Evolutionary conservation across 352 stramenopile species (phyloP).

Genomic region (Phytophthora palmivora): DNA sequence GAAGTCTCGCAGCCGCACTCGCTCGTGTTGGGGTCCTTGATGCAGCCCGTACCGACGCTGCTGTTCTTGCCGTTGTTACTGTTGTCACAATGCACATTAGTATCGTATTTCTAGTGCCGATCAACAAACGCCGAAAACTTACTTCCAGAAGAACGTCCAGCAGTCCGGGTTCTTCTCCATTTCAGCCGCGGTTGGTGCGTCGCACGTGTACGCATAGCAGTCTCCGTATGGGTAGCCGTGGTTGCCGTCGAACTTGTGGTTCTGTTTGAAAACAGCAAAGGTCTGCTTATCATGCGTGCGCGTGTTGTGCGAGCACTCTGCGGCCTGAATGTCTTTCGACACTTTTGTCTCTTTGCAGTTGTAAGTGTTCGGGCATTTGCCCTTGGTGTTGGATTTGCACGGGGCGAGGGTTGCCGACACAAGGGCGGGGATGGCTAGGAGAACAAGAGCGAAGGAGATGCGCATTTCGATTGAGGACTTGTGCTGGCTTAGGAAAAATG

Average conservation of each 20-base stretch:
- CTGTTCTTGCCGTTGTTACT: constrained; percentile 24
- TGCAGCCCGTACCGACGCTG: constrained; percentile 37
- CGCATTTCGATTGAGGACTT: constrained; percentile 26
- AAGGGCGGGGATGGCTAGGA: constrained; percentile 32
- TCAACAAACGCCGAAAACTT: constrained; percentile 10
- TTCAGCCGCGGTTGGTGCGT: not conserved
- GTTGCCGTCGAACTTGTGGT: constrained; percentile 44
- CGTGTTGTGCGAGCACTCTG: constrained; percentile 50
- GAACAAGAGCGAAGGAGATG: constrained; percentile 22
- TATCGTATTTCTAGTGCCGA: not conserved
- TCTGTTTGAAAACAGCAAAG: constrained; percentile 40
- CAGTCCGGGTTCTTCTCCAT: constrained; percentile 34
- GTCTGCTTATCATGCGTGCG: constrained; percentile 37
- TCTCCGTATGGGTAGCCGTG: constrained; percentile 41
- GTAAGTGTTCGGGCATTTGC: constrained; percentile 29
- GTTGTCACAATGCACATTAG: constrained; percentile 21
- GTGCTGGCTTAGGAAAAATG: constrained; percentile 14
- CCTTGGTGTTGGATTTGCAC: constrained; percentile 29
- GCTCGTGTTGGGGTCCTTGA: constrained; percentile 29
- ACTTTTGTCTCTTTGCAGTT: constrained; percentile 28
- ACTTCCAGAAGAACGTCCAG: constrained; percentile 53
- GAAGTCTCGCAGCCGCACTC: constrained; percentile 45
- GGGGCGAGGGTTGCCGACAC: constrained; percentile 39
- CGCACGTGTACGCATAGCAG: constrained; percentile 41
- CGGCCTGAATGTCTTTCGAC: constrained; percentile 40